These are phyloP conservation scores for Rhytidiadelphus loreus DNA, from an alignment of 225 moss, liverwort and hornwort species.

Conservation along the genomic window DNA sequence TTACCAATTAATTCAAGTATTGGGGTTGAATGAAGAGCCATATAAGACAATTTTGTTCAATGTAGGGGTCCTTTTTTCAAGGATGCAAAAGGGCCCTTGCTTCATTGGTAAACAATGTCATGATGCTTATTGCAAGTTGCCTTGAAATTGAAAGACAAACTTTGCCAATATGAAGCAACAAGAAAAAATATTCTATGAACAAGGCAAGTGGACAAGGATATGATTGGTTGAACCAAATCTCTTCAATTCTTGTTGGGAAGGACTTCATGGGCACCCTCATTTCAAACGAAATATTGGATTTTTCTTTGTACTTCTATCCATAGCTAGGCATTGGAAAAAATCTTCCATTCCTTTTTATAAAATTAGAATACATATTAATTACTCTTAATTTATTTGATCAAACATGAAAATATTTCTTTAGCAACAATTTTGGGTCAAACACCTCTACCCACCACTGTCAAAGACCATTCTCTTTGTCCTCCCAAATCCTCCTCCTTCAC, in stretches of 20 bases:
- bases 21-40: neutral
- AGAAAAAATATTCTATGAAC: neutral
- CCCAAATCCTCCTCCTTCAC: neutral
- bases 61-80: neutral
- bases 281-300: neutral
- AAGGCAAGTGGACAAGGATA: too few species aligned
- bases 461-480: neutral
- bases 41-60: neutral
- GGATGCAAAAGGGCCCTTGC: neutral
- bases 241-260: neutral
- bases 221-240: neutral
- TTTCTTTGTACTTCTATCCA: neutral
- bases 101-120: neutral
- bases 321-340: neutral
- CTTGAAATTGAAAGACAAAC: neutral
- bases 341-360: neutral
- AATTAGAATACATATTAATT: neutral
- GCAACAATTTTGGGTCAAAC: neutral
- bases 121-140: neutral
- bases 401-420: neutral
- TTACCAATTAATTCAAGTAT: neutral
- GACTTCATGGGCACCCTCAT: too few species aligned
- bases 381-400: neutral
- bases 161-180: neutral
- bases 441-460: fast-evolving